Evolutionary conservation across 495 filamentous ascomycete species (phyloP), one percentile per base, ranked within the genome.

Genomic region (Lasiosphaeriaceae sp.): DNA sequence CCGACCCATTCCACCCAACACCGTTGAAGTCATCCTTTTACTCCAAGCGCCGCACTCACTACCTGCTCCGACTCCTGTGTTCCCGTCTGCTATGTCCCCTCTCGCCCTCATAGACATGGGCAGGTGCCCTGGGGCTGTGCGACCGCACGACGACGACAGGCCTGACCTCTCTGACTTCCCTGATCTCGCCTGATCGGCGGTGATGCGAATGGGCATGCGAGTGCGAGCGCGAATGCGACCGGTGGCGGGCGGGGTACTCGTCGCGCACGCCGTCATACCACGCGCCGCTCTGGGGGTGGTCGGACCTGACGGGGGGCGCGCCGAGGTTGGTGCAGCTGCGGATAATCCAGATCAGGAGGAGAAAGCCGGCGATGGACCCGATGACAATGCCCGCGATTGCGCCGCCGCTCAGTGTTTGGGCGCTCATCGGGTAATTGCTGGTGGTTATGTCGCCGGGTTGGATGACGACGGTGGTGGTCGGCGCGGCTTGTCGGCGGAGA

Each of bases 381-480:
- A 85, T 76, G 49, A 85, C 82, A 56, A 84, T 84, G 41, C 83
- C 83, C 0, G 82, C 83, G 43, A 85, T 83, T 1, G 71, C 80
- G 21, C 83, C 82, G 17, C 80, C 74, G 19, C 70, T 71, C 16
- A 85, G 71, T 16, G 69, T 78, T n/a, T 65, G 37, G 4, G 66
- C 52, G 14, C 37, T 41, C 46, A 52, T 58, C 21, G 17, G 54
- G 52, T 24, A 56, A 31, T 50, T 53, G 46, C 43, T 56, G 21
- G 31, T 51, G 48, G 54, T 11, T 17, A 12, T 19, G 39, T 29
- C 17, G 26, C 22, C 39, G 44, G 35, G 11, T 16, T 58, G 7
- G 53, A 63, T 26, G 29, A 60, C 49, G 3, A 63, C 60, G 12
- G 35, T 53, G n/a, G 49, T 21, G 8, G 6, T 22, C 29, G 47